Evolutionary conservation across 2,329 filamentous ascomycete species (phyloP), one percentile per base, ranked within the genome.

Genomic region (Microdochium bolleyi): DNA sequence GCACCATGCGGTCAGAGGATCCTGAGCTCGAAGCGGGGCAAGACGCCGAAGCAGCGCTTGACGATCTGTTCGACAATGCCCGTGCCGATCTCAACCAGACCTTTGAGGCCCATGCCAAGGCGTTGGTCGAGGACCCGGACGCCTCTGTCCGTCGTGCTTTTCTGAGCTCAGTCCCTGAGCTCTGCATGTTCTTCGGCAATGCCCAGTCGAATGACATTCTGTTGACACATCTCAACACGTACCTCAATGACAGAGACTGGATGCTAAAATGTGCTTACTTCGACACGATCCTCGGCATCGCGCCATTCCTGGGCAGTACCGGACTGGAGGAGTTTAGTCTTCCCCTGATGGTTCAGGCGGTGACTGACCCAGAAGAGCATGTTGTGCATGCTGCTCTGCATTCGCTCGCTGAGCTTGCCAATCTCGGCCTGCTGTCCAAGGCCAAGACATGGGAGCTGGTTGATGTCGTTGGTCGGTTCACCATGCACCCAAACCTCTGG

Each of bases 211-310:
- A 95, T 66, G 94, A 99, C 64, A 89, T 99, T n/a, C 85, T 99
- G 16, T 74, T 99, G 22, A 95, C 91, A 30, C 94, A 99, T 70
- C 75, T 99, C 25, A 97, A 97, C 64, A 99, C 94, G 0, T 99
- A 99, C 62, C 73, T 99, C 9, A 99, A 99, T 60, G 94, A 97
- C 62, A 84, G 87, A 44, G 92, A 99, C 66, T 99, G 94, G 94
- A 90, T 90, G 67, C 73, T 99, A 30, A 96, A 96, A 67, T 96
- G 91, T 62, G 91, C 92, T 2, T 97, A 97, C 65, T 96, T 99
- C 62, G 92, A 96, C 63, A 89, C 91, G 0, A 90, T 97, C 24
- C 89, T 97, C 16, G 92, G 92, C 3, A 92, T 99, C 58, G 89
- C 92, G 3, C 83, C 89, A 1, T 96, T 96, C 60, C 82, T 97